phyloP scores from a whole-genome alignment of 192 early-diverging fungal species.

The Phycomyces blakesleeanus region DNA sequence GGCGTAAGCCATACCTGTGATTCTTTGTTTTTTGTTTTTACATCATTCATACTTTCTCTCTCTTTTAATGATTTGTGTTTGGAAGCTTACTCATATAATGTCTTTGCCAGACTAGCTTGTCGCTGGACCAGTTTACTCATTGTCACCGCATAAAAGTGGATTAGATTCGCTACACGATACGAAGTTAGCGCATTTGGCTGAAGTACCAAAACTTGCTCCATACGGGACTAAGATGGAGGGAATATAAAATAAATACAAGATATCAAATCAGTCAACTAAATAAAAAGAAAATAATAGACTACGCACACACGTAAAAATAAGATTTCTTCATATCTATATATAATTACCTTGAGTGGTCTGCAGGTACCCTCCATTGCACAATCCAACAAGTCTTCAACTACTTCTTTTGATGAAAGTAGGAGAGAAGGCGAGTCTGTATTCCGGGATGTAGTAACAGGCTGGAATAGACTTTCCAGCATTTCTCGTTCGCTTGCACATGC shows the following conservation, averaged over 20 bases:
- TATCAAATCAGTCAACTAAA: neutral
- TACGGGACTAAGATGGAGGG: constrained; percentile 48
- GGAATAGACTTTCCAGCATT: constrained; percentile 76
- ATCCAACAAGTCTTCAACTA: constrained; percentile 51
- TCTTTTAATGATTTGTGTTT: neutral
- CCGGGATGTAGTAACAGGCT: neutral
- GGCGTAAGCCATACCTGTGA: constrained; percentile 48
- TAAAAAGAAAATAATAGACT: too few relatives aligned
- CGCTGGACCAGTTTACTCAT: constrained; percentile 57
- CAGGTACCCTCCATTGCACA: constrained; percentile 69
- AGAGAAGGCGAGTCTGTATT: neutral
- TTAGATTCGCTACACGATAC: constrained; percentile 66
- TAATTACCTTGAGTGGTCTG: constrained; percentile 67
- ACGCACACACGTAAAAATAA: too few relatives aligned
- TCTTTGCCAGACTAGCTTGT: constrained; percentile 45
- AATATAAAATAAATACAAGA: neutral
- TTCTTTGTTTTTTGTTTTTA: constrained; percentile 29
- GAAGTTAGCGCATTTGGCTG: constrained; percentile 60
- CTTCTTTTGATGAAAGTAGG: constrained; percentile 1
- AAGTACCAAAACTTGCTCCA: constrained; percentile 73
- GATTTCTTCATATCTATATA: neutral
- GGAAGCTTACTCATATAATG: constrained; percentile 53
- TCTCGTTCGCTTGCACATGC: constrained; percentile 83
- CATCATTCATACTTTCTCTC: neutral
- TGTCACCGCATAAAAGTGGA: constrained; percentile 75